Base-by-base conservation (phyloP, 1,284 basidiomycete species). In the Leccinum variabile region DNA sequence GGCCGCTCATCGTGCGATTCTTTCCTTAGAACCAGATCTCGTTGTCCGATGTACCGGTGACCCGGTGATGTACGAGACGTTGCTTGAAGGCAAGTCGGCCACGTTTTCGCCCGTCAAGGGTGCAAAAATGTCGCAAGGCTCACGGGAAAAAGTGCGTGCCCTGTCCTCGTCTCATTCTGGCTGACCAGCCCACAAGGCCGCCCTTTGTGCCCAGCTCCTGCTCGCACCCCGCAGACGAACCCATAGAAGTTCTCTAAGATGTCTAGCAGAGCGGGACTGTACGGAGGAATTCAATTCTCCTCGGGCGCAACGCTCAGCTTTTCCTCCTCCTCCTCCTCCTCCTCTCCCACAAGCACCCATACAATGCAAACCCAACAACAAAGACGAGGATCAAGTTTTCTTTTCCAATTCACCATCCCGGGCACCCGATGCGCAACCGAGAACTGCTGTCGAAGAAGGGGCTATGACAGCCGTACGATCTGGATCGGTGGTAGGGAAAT, bases 241-340 rank as follows among this genome's bases (percentile, higher is more conserved):
- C 33, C 33, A 39, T 16, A 32, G 54, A 64, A 65, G 25, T 57
- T 59, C 49, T 70, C 74, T 70, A 78, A 69, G 65, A 90, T 90
- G 88, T 87, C 87, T 59, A 84, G 85, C 76, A 84, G 85, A 81
- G 88, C 88, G 63, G 90, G 90, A 62, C 82, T 92, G 59, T 92
- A 92, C 68, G 90, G 90, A 57, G 90, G 90, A 70, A 91, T 92
- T 66, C 88, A 90, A 62, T 92, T 92, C 76, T 89, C 89, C 41
- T 83, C 86, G 63, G 79, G 82, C 50, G 80, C 84, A 65, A 79
- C 83, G 18, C 76, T 83, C 62, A 74, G 44, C 63, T 73, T 76
- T 16, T 68, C 74, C 50, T 74, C 76, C 25, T 74, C 76, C 25
- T 52, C 49, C 22, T 50, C 49, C 7, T 4, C 11, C 13, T 11